Conservation (phyloP, 768 basidiomycete genomes). For the Collybia sordida region DNA sequence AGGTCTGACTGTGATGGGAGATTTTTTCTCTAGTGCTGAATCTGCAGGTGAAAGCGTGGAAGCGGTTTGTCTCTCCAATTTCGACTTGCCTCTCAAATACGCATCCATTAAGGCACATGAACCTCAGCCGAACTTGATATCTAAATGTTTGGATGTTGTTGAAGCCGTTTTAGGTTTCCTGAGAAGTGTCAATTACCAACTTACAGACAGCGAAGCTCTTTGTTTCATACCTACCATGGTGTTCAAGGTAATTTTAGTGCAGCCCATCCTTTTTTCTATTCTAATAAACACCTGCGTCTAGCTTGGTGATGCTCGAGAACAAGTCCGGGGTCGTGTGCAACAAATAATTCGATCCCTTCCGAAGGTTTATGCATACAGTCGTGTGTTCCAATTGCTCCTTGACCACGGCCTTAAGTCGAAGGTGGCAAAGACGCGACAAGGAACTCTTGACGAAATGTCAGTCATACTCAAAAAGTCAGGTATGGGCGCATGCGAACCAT, state of each 20-base stretch:
- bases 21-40: constrained; percentile 66
- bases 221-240: constrained; percentile 90
- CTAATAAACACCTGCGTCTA: constrained; percentile 28
- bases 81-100: constrained; percentile 93
- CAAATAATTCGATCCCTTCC: constrained; percentile 84
- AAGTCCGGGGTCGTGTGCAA: constrained; percentile 74
- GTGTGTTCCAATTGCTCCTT: constrained; percentile 83
- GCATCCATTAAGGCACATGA: constrained; percentile 87
- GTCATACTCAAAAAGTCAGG: constrained; percentile 80
- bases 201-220: constrained; percentile 83
- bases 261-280: not conserved
- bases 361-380: constrained; percentile 90
- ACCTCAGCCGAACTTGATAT: constrained; percentile 85
- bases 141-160: constrained; percentile 86
- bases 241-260: constrained; percentile 63
- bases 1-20: constrained; percentile 73
- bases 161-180: constrained; percentile 79
- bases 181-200: constrained; percentile 67
- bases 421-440: constrained; percentile 89
- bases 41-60: constrained; percentile 58
- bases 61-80: constrained; percentile 76
- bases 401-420: constrained; percentile 90
- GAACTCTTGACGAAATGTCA: constrained; percentile 80
- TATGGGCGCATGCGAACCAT: constrained; percentile 75
- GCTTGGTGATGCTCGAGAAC: constrained; percentile 93